These are phyloP conservation scores for Ambrosia artemisiifolia DNA, from an alignment of 129 eudicot genomes.

Conservation along the genomic window DNA sequence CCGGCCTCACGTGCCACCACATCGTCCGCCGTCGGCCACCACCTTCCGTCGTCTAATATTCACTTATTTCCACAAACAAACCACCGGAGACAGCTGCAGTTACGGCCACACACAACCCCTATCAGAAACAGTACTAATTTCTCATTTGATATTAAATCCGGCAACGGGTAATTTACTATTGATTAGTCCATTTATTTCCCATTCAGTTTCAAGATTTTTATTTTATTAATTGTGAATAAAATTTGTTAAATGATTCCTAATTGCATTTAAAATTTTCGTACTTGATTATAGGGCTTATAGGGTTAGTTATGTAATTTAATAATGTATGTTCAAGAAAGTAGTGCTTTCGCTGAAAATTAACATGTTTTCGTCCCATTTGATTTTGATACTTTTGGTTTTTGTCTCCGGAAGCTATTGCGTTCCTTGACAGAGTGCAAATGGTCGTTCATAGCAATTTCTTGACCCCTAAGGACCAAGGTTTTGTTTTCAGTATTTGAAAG, in stretches of 20 bases:
- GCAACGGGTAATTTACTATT: constrained; percentile 52
- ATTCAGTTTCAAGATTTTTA: not conserved
- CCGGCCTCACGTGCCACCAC: constrained; percentile 30
- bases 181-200: not conserved
- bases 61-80: constrained; percentile 18
- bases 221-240: not conserved
- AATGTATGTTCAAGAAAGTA: not conserved
- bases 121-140: constrained; percentile 30
- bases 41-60: constrained; percentile 15
- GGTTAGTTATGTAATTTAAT: not conserved
- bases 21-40: constrained; percentile 14
- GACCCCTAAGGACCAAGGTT: too few relatives aligned
- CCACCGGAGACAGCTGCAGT: constrained; percentile 22
- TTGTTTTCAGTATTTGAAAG: too few relatives aligned
- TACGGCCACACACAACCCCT: constrained; percentile 29
- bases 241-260: not conserved
- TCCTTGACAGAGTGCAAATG: too few relatives aligned
- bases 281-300: not conserved
- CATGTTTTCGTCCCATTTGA: not conserved
- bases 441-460: too few relatives aligned
- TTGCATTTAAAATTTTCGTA: not conserved
- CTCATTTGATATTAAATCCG: constrained; percentile 49
- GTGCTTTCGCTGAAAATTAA: too few relatives aligned
- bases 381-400: not conserved
- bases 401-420: too few relatives aligned